Evolutionary conservation across 352 stramenopile species (phyloP).

Genomic region (Globisporangium polare): DNA sequence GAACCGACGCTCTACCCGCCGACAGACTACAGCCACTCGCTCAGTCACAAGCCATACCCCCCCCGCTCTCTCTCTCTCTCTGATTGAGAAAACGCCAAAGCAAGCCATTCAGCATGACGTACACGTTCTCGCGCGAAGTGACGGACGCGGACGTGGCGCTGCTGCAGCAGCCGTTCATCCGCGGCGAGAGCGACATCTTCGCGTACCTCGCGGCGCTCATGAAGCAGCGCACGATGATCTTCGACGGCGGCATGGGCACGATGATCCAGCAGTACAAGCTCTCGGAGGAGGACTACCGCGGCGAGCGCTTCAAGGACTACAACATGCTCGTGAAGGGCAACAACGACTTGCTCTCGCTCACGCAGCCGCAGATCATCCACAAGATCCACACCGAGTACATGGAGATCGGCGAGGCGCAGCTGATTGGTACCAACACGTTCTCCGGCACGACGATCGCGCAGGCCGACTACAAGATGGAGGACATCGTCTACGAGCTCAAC

Average conservation of each 20-base stretch:
- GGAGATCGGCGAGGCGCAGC: conserved; percentile 87
- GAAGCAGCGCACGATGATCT: conserved; percentile 89
- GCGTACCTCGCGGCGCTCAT: conserved; percentile 69
- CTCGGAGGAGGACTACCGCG: conserved; percentile 94
- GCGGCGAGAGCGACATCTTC: conserved; percentile 73
- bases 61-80: background rate
- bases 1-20: background rate
- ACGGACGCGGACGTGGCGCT: conserved; percentile 40
- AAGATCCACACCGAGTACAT: conserved; percentile 96
- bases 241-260: conserved; percentile 97
- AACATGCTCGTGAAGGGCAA: conserved; percentile 94
- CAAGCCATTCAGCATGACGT: conserved; percentile 3
- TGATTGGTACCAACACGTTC: conserved; percentile 98
- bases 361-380: conserved; percentile 93
- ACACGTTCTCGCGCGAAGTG: conserved; percentile 18
- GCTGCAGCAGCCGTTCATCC: conserved; percentile 57
- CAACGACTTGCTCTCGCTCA: conserved; percentile 96
- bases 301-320: conserved; percentile 92
- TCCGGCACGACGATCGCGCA: conserved; percentile 95
- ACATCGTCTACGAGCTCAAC: conserved; percentile 95
- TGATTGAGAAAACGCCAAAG: too few species aligned
- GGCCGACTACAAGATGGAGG: conserved; percentile 97
- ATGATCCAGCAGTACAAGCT: conserved; percentile 96
- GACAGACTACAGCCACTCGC: background rate
- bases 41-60: background rate